These are phyloP conservation scores for Isoetes engelmannii DNA, from an alignment of 83 land plant species.

Conservation along the genomic window DNA sequence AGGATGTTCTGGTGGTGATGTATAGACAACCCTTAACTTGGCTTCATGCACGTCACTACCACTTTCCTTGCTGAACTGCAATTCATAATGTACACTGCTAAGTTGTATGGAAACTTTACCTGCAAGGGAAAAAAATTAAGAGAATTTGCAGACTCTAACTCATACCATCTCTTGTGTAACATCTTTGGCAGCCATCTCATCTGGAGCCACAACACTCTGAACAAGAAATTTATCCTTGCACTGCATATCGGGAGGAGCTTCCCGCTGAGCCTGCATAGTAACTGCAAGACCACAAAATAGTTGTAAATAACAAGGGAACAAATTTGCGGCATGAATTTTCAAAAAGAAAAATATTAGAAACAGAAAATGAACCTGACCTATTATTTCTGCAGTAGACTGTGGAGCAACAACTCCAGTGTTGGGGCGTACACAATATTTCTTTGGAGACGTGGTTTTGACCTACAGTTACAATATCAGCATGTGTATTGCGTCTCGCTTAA, in stretches of 20 bases:
- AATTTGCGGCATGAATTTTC: neutral
- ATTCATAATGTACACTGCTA: conserved; percentile 2
- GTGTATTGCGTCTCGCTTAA: neutral
- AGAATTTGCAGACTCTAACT: neutral
- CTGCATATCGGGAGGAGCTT: conserved; percentile 34
- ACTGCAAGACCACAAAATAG: conserved; percentile 8
- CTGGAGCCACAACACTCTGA: conserved; percentile 29
- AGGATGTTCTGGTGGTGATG: conserved; percentile 43
- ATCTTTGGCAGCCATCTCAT: conserved; percentile 16
- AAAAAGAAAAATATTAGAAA: neutral
- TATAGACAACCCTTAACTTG: conserved; percentile 55
- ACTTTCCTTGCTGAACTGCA: conserved; percentile 44
- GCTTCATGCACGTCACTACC: conserved; percentile 40
- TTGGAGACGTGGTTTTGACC: conserved; percentile 33
- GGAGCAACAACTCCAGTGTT: conserved; percentile 28
- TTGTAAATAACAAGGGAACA: no score
- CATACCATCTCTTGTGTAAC: conserved; percentile 30
- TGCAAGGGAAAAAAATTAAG: neutral
- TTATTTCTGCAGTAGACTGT: conserved; percentile 26
- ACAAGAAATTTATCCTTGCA: conserved; percentile 33
- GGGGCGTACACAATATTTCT: conserved; percentile 31
- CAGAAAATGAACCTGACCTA: conserved; percentile 11
- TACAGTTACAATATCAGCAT: conserved; percentile 1
- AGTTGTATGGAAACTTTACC: neutral
- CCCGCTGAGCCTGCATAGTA: conserved; percentile 32